Base-by-base conservation (phyloP, 208 protist genomes). In the Wallacemonas sp. region DNA sequence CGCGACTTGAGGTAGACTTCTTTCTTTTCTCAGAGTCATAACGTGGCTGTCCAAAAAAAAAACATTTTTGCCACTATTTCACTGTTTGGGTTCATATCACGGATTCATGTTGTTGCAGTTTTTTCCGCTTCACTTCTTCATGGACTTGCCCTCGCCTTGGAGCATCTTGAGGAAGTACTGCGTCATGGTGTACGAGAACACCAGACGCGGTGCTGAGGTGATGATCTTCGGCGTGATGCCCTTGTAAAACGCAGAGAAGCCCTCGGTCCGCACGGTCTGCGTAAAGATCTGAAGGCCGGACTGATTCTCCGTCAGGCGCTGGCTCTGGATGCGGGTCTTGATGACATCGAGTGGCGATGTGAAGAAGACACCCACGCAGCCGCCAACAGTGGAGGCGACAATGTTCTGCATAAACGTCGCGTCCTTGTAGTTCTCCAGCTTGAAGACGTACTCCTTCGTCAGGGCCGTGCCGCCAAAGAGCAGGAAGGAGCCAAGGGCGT, bases 161-260 rank as follows among this genome's bases (percentile, higher is more conserved):
- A 92, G 68, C 8, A 71, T 12, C 52, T 87, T 86, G 1, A 57
- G 73, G 60, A 94, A 87, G 76, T 87, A 90, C 74, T 95, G 81
- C 39, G 90, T 87, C 69, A 95, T 83, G 8, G 90, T 95, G 70
- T 93, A 94, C 4, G 84, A 86, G 70, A 95, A 95, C 2, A 95
- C 83, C 5, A 95, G 68, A 1, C 84, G 84, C 1, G 90, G 90
- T 0, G 84, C 84, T 0, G 86, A 80, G 5, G 85, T 88, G 66
- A 91, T 68, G 12, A 92, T 65, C 72, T 94, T 92, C 3, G 82
- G 82, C 4, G 77, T 87, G 57, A 92, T 88, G 36, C 90, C 90
- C 64, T 95, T 95, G 74, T 85, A 95, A 65, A 94, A 93, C 12
- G 90, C 83, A 2, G 71, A 68, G 19, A 87, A 65, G 17, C 90